phyloP scores from a whole-genome alignment of 2,329 filamentous ascomycete species.

The Cryphonectria parasitica region DNA sequence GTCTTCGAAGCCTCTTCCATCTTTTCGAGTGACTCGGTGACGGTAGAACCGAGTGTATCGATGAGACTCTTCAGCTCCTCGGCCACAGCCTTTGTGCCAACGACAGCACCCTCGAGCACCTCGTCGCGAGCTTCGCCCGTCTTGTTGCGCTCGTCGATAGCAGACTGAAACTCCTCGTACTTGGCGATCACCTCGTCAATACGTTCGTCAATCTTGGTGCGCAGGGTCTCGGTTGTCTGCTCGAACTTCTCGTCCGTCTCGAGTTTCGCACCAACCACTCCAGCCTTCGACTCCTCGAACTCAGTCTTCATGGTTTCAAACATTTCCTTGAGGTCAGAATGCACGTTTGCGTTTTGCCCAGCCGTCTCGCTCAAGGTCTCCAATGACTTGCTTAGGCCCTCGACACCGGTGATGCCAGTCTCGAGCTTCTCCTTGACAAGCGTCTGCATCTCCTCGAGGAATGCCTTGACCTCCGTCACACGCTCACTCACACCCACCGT shows the following conservation, averaged over 20 bases:
- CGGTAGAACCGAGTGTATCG: slow-evolving; percentile 79
- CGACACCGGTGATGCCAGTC: slow-evolving; percentile 72
- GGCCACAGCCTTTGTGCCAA: slow-evolving; percentile 75
- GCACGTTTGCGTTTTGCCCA: slow-evolving; percentile 58
- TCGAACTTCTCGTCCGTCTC: slow-evolving; percentile 80
- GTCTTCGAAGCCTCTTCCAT: slow-evolving; percentile 86
- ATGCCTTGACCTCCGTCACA: slow-evolving; percentile 76
- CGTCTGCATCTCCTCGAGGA: slow-evolving; percentile 78
- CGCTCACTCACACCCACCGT: slow-evolving; percentile 77
- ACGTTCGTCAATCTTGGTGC: slow-evolving; percentile 63
- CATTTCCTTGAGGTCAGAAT: slow-evolving; percentile 71
- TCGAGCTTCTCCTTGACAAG: slow-evolving; percentile 77
- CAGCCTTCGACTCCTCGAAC: slow-evolving; percentile 82
- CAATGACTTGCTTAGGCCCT: slow-evolving; percentile 72
- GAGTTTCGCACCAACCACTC: slow-evolving; percentile 79
- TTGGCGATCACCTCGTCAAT: slow-evolving; percentile 80
- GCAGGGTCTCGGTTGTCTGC: slow-evolving; percentile 57
- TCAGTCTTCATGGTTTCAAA: slow-evolving; percentile 78
- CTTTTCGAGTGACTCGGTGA: slow-evolving; percentile 83
- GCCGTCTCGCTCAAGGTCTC: slow-evolving; percentile 68
- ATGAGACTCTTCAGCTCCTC: slow-evolving; percentile 88
- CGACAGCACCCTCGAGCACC: slow-evolving; percentile 73
- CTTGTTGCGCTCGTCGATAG: slow-evolving; percentile 74
- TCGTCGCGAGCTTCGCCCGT: slow-evolving; percentile 74
- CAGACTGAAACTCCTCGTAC: slow-evolving; percentile 81